A percentile compares a stretch with the other conserved stretches of the same genome.
Conservation (phyloP, 257 asterid genomes). For the Thymus mandschuricus region DNA sequence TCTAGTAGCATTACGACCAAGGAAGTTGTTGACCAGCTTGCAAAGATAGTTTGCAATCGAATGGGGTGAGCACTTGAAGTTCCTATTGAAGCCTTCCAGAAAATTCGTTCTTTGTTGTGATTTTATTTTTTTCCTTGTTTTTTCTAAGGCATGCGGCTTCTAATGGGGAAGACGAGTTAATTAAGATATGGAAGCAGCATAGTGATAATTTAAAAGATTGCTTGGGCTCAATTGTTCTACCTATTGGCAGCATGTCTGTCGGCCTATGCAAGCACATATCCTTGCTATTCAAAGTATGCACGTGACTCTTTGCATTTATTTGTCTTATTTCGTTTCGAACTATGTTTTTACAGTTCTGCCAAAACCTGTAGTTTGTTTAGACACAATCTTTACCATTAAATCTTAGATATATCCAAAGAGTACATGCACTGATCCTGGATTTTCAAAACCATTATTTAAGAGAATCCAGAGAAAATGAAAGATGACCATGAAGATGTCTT, state of each 20-base stretch:
- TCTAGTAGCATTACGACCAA: slow-evolving; percentile 58
- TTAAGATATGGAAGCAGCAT: slow-evolving; percentile 66
- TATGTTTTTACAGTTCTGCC: slow-evolving; percentile 9
- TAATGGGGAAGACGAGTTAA: slow-evolving; percentile 64
- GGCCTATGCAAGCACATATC: slow-evolving; percentile 88
- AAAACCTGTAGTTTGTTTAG: slow-evolving; percentile 23
- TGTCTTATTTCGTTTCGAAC: slow-evolving; percentile 16
- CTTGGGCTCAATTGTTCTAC: slow-evolving; percentile 73
- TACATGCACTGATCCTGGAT: not conserved
- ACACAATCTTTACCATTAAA: slow-evolving; percentile 9
- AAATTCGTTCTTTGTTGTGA: slow-evolving; percentile 30
- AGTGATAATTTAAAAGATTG: slow-evolving; percentile 66
- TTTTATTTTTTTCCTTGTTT: slow-evolving; percentile 36
- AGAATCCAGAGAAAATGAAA: slow-evolving; percentile 9
- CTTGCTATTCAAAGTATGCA: slow-evolving; percentile 74
- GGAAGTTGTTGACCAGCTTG: slow-evolving; percentile 86
- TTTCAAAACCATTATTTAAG: slow-evolving; percentile 4
- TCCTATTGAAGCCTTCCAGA: slow-evolving; percentile 27
- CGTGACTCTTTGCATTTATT: slow-evolving; percentile 14
- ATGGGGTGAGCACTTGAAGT: slow-evolving; percentile 71
- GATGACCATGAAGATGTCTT: slow-evolving; percentile 1
- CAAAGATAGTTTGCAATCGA: slow-evolving; percentile 73
- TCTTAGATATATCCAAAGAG: not conserved
- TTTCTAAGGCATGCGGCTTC: slow-evolving; percentile 64
- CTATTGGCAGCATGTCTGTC: slow-evolving; percentile 70